Evolutionary conservation across 352 stramenopile species (phyloP), one percentile per base, ranked within the genome.

Genomic region (Globisporangium solare): DNA sequence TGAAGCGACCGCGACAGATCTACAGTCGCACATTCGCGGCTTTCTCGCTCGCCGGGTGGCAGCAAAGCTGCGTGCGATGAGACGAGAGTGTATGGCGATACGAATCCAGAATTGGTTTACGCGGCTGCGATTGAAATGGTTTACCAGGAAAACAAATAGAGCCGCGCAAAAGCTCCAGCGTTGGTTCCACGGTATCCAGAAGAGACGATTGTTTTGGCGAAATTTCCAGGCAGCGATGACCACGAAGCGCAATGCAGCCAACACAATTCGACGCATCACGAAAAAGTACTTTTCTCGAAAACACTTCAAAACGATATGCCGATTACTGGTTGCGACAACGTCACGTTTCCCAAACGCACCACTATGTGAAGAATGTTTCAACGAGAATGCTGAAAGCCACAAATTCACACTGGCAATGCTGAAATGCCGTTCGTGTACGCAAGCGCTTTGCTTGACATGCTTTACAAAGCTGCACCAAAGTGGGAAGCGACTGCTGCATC

Each of bases 291-390:
- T 54, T 27, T 35, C 54, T 5, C 54, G n/a, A 12, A 54, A 60
- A 11, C 54, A 32, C 15, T 51, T 60, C 32, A 46, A 51, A 27
- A 4, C 45, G 5, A 12, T 54, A 3, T 60, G 54, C 4, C 8
- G 21, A 39, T 31, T 31, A 0, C 55, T 71, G 5, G n/a, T 68
- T 0, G 50, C 65, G 15, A 74, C 56, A 0, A 22, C 66, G 21
- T 2, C 40, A 7, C 55, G 56, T 1, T 76, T 74, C 27, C 64
- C 57, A 8, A 67, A 76, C 37, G 54, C 69, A 3, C 72, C 69
- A 3, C 50, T 81, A 5, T 81, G 72, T 53, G 61, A 76, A 58
- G 57, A 67, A 17, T 81, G 72, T 45, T 60, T 66, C 18, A 39
- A 50, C 0, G 10, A 2, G 20, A 15, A 15, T 7, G 17, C 40